These are phyloP conservation scores for Coemansia sp. DNA, from an alignment of 192 early-diverging fungal species.

Conservation along the genomic window DNA sequence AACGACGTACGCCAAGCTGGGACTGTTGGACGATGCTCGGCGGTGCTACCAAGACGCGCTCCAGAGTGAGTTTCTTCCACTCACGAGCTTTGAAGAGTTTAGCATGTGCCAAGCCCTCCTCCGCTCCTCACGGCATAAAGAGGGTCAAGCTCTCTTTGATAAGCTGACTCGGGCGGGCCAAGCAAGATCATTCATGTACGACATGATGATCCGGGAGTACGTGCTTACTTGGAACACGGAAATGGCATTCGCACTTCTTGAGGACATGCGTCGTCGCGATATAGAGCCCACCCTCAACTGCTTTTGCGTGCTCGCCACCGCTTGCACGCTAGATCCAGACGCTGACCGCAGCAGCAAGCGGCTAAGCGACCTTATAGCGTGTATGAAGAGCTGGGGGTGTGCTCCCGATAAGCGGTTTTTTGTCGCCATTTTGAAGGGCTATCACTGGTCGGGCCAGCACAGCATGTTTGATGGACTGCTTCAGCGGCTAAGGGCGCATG, in stretches of 20 bases:
- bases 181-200: conserved; percentile 22
- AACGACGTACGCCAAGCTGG: conserved; percentile 35
- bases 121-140: conserved; percentile 26
- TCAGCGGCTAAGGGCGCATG: conserved; percentile 17
- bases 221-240: conserved; percentile 22
- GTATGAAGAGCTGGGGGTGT: conserved; percentile 37
- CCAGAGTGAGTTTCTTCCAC: neutral
- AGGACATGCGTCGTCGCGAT: conserved; percentile 12
- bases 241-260: conserved; percentile 35
- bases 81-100: conserved; percentile 19
- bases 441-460: conserved; percentile 30
- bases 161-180: conserved; percentile 13
- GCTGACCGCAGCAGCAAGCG: conserved; percentile 6
- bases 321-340: conserved; percentile 21
- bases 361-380: conserved; percentile 22
- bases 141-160: conserved; percentile 37
- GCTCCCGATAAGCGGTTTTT: conserved; percentile 27
- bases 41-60: conserved; percentile 25
- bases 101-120: conserved; percentile 40
- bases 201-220: conserved; percentile 27
- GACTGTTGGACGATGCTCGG: conserved; percentile 26
- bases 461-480: conserved; percentile 43
- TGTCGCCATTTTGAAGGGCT: conserved; percentile 33
- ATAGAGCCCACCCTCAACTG: neutral
- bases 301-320: conserved; percentile 22